A percentile compares a stretch with the other conserved stretches of the same genome.
phyloP scores from a whole-genome alignment of 2,329 filamentous ascomycete species.

The Teratosphaeria viscida region DNA sequence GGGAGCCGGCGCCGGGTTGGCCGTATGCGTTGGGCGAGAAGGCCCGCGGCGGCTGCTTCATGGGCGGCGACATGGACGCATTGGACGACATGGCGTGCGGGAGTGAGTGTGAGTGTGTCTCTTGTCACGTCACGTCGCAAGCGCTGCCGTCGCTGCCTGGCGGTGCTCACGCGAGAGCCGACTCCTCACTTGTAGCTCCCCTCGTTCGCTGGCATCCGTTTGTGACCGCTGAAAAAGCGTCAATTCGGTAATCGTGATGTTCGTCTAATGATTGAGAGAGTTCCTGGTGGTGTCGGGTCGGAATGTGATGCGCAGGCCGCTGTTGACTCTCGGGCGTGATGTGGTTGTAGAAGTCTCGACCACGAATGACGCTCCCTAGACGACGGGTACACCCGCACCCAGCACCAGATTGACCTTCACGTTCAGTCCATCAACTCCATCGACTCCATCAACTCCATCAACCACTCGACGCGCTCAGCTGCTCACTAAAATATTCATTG shows the following conservation, averaged over 20 bases:
- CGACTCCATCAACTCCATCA: not conserved
- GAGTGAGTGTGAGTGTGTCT: not conserved
- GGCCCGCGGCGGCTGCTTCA: conserved; percentile 18
- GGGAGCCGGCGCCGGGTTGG: conserved; percentile 22
- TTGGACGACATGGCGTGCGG: conserved; percentile 12
- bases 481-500: not conserved
- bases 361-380: not conserved
- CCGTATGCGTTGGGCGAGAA: conserved; percentile 39
- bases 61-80: conserved; percentile 22
- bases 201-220: not conserved
- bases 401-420: not conserved
- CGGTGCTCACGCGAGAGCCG: not conserved
- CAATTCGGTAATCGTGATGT: not conserved
- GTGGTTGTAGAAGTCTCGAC: not conserved
- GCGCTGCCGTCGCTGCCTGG: not conserved
- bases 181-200: not conserved
- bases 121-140: not conserved
- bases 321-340: not conserved
- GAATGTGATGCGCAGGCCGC: not conserved
- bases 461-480: not conserved
- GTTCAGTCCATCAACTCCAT: not conserved
- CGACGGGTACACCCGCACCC: not conserved
- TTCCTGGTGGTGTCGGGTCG: not conserved
- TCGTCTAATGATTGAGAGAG: not conserved
- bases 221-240: not conserved